Percentiles rank a stretch among this genome's conserved stretches.
Evolutionary conservation across 306 rosid genomes (phyloP).

Genomic region (Castanea crenata): DNA sequence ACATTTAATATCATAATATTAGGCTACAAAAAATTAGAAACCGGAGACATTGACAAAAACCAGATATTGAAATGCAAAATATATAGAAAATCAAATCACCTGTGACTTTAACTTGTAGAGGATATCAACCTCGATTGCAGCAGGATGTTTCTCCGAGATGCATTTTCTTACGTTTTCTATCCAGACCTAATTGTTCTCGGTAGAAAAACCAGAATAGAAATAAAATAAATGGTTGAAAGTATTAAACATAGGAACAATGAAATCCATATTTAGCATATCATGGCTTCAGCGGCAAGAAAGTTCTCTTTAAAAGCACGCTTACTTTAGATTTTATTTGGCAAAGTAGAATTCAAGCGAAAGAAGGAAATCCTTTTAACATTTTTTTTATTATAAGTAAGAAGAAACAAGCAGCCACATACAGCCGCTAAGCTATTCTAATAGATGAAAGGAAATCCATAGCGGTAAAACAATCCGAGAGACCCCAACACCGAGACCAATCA

Average conservation of each 20-base stretch:
- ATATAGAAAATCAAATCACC: conserved; percentile 46
- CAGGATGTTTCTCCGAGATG: conserved; percentile 45
- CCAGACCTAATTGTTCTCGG: conserved; percentile 53
- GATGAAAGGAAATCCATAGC: too few species aligned
- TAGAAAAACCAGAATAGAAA: conserved; percentile 26
- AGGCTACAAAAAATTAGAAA: neutral
- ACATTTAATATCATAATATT: conserved; percentile 14
- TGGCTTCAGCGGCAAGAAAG: neutral
- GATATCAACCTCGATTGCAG: conserved; percentile 51
- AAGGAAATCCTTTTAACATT: neutral
- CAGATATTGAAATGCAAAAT: conserved; percentile 12
- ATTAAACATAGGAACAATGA: conserved; percentile 1
- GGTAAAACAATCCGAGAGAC: too few species aligned
- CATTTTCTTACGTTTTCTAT: conserved; percentile 56
- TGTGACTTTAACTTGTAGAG: conserved; percentile 65
- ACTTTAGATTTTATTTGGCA: neutral
- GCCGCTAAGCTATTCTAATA: too few species aligned
- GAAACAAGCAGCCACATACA: too few species aligned
- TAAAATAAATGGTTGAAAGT: neutral
- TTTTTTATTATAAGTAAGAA: too few species aligned
- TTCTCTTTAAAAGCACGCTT: neutral
- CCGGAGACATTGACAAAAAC: conserved; percentile 12
- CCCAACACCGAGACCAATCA: too few species aligned
- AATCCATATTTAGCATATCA: neutral
- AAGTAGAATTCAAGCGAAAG: neutral